These are phyloP conservation scores for Incumbomyces delicatus DNA, from an alignment of 2,329 filamentous ascomycete genomes.

Conservation along the genomic window DNA sequence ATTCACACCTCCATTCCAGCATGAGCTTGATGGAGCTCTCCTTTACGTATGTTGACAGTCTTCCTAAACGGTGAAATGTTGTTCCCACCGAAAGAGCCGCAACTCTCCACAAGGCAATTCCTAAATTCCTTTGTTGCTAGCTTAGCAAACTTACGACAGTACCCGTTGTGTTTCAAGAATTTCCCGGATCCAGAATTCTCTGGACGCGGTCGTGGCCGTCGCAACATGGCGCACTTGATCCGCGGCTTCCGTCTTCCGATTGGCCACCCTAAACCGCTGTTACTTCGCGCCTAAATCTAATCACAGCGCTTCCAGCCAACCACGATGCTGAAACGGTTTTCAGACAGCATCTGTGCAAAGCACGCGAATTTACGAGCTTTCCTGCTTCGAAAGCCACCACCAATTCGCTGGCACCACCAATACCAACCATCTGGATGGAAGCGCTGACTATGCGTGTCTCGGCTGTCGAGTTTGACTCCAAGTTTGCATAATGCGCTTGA, in stretches of 20 bases:
- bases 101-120: too few relatives aligned
- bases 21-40: too few relatives aligned
- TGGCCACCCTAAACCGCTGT: background rate
- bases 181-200: too few relatives aligned
- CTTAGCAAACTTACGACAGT: too few relatives aligned
- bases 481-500: too few relatives aligned
- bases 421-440: constrained; percentile 12
- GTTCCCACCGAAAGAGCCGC: too few relatives aligned
- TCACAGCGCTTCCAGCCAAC: constrained; percentile 5
- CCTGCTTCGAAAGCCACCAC: background rate
- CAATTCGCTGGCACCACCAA: constrained; percentile 13
- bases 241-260: background rate
- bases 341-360: background rate
- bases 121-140: too few relatives aligned
- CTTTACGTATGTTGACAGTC: too few relatives aligned
- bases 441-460: constrained; percentile 3
- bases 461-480: background rate
- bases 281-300: background rate
- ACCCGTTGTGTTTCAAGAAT: background rate
- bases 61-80: too few relatives aligned
- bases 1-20: too few relatives aligned
- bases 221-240: too few relatives aligned
- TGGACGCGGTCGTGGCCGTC: too few relatives aligned
- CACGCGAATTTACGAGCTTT: background rate
- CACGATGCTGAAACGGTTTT: background rate